Evolutionary conservation across 495 filamentous ascomycete genomes (phyloP).

Genomic region (Aspergillus asperescens): DNA sequence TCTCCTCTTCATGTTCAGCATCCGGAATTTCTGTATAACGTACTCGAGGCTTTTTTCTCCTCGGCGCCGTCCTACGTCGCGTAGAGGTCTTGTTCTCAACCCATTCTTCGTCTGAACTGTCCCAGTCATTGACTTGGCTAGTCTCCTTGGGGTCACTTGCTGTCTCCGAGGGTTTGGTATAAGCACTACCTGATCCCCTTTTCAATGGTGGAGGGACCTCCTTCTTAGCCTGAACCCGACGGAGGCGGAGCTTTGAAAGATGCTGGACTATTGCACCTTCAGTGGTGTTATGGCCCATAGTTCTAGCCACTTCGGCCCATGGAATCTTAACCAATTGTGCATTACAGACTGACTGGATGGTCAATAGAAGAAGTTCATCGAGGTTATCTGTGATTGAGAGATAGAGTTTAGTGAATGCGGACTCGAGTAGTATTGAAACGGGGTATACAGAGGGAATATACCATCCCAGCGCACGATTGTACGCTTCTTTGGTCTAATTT

Average conservation of each 20-base stretch:
- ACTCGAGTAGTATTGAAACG: neutral
- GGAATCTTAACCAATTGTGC: constrained; percentile 32
- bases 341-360: constrained; percentile 42
- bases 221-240: constrained; percentile 26
- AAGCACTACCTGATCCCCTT: constrained; percentile 18
- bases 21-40: neutral
- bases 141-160: neutral
- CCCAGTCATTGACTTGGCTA: constrained; percentile 13
- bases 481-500: constrained; percentile 29
- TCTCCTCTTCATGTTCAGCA: constrained; percentile 5
- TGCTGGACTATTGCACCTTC: constrained; percentile 47
- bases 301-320: constrained; percentile 32
- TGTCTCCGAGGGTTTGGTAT: neutral
- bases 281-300: constrained; percentile 33
- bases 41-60: neutral
- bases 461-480: constrained; percentile 44
- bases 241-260: constrained; percentile 40
- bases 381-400: constrained; percentile 28
- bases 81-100: constrained; percentile 7
- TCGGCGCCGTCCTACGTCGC: neutral
- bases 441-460: constrained; percentile 12
- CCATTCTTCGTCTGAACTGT: constrained; percentile 24
- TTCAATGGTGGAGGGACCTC: constrained; percentile 38
- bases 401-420: constrained; percentile 7
- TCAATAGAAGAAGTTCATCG: constrained; percentile 39